Evolutionary conservation across 2,329 filamentous ascomycete genomes (phyloP), one percentile per base, ranked within the genome.

Genomic region (Cordyceps cicadae): DNA sequence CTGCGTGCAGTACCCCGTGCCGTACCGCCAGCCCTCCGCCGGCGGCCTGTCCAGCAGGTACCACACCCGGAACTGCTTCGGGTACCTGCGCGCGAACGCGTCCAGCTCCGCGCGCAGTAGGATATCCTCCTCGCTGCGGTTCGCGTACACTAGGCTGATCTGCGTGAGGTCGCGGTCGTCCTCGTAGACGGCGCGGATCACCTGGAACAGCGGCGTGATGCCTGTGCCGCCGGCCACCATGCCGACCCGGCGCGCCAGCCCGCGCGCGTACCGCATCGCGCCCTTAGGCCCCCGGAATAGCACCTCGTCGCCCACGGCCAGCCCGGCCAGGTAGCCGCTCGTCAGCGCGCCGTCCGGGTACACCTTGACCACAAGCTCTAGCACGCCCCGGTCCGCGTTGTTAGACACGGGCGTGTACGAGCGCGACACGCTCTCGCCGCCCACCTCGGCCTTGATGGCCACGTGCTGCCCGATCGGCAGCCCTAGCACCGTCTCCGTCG

Each of bases 161-260:
- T 81, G 70, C 0, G 85, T 87, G 1, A 73, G 75, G 11, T 59
- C 85, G 7, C 70, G 72, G n/a, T 79, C 74, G 59, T 87, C 80
- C 66, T 86, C 83, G 66, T 82, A 85, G 60, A 87, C 84, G 49
- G 83, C 82, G 4, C 83, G 79, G 66, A 87, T 85, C 7, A 87
- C 70, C 67, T 87, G 84, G 59, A 67, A 74, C 70, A 74, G 71
- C 37, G 56, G 56, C 24, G 56, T 59, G 12, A 73, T 72, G 12
- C 71, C 71, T 0, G 71, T 72, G 7, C 71, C 71, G 0, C 81
- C 81, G 1, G 79, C 81, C 1, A 85, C 67, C 81, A 85, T 84
- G 60, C 81, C 81, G 46, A 85, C 76, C 48, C 73, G 69, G 64
- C 72, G 75, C 54, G 71, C 73, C 0, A 77, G 69, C 0, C 73